These are phyloP conservation scores for Escallonia herrerae DNA, from an alignment of 129 eudicot species.

Conservation along the genomic window DNA sequence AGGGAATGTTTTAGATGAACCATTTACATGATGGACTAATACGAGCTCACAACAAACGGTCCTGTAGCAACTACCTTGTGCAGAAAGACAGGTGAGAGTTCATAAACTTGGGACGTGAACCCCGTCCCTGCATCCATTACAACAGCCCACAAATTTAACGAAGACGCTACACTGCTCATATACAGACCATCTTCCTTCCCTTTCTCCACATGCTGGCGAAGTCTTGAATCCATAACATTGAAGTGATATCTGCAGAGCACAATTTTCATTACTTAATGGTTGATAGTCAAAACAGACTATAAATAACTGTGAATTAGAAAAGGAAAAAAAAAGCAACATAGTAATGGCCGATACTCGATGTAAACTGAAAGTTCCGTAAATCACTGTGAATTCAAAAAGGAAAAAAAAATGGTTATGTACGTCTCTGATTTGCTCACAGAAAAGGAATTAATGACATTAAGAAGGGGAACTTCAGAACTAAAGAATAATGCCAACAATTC, in stretches of 20 bases:
- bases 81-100: conserved; percentile 63
- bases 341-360: too few relatives aligned
- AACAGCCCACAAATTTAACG: conserved; percentile 68
- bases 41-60: background rate
- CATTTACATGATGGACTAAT: background rate
- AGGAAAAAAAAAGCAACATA: too few relatives aligned
- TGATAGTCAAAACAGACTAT: background rate
- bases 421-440: too few relatives aligned
- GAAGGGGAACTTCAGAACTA: too few relatives aligned
- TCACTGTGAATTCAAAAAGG: too few relatives aligned
- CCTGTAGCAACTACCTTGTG: conserved; percentile 49
- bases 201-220: conserved; percentile 67
- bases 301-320: too few relatives aligned
- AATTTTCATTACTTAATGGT: conserved; percentile 1
- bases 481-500: too few relatives aligned
- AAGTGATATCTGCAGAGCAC: conserved; percentile 55
- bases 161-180: conserved; percentile 71
- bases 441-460: too few relatives aligned
- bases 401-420: too few relatives aligned
- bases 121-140: conserved; percentile 94
- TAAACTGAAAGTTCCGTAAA: too few relatives aligned
- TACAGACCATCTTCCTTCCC: conserved; percentile 69
- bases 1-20: background rate
- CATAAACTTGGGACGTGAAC: conserved; percentile 64
- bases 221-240: conserved; percentile 69